Evolutionary conservation across 2,329 filamentous ascomycete genomes (phyloP), one percentile per base, ranked within the genome.

Genomic region (Alternaria viburni): DNA sequence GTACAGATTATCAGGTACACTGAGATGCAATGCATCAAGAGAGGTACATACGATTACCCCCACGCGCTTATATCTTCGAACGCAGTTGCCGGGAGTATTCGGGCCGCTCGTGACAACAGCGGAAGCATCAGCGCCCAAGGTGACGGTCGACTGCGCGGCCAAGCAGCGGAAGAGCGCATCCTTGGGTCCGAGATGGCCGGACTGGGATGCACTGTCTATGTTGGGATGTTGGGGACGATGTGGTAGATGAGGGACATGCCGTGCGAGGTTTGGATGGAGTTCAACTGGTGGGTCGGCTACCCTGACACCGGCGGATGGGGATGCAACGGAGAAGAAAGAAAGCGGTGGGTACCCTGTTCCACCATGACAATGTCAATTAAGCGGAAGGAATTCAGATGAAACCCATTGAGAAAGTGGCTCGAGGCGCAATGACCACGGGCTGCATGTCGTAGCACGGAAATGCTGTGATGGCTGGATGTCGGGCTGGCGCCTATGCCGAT

Each of bases 111-210:
- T 44, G 50, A 60, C 45, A 44, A 44, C n/a, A 46, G 47, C 47
- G 41, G 47, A 51, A 52, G 54, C 59, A 58, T 58, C 54, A 58
- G 59, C 23, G 59, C 59, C 54, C 54, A 58, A 57, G 30, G 55
- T 49, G 26, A 17, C 32, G 11, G 46, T 49, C 36, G 13, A 26
- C 15, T 49, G 54, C 49, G 50, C 45, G 45, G 59, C 52, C 32
- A 47, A 51, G 54, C 47, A 51, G 54, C 36, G 21, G 51, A 45
- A 57, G 81, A 82, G 54, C 78, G 82, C 25, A 83, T 91, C 45
- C 72, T 81, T 5, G 70, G 68, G 7, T 81, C 85, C 10, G 72
- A 78, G 5, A 87, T 84, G 70, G 81, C 80, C 41, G 86, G 88
- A 64, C 59, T 67, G 6, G 80, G 82, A 43, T 77, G 74, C 11